phyloP scores from a whole-genome alignment of 2,329 filamentous ascomycete species.

The Verruconis gallopava region DNA sequence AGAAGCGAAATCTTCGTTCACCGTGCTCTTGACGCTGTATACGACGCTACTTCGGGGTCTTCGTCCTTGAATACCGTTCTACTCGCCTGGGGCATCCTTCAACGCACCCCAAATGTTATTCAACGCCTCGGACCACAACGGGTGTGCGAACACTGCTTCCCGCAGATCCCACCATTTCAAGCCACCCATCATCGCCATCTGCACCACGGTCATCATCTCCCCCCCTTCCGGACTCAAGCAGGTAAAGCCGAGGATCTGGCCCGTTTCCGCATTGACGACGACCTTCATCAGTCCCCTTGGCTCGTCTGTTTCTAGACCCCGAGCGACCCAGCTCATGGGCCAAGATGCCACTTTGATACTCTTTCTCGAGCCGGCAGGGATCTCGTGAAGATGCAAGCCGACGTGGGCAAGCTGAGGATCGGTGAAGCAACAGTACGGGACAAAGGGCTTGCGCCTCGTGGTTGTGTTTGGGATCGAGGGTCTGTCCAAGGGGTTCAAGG shows the following conservation, averaged over 20 bases:
- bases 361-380: slow-evolving; percentile 19
- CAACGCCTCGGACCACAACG: slow-evolving; percentile 37
- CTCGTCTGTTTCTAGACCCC: slow-evolving; percentile 40
- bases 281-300: slow-evolving; percentile 41
- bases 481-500: slow-evolving; percentile 16
- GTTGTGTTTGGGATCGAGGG: slow-evolving; percentile 8
- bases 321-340: slow-evolving; percentile 40
- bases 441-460: slow-evolving; percentile 19
- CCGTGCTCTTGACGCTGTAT: too few relatives aligned
- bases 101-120: slow-evolving; percentile 38
- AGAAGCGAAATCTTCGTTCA: too few relatives aligned
- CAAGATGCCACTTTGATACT: slow-evolving; percentile 32
- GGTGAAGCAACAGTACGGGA: slow-evolving; percentile 40
- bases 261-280: slow-evolving; percentile 34
- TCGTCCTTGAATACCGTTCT: neutral
- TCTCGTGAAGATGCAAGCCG: slow-evolving; percentile 34
- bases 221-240: slow-evolving; percentile 40
- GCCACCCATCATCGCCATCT: slow-evolving; percentile 39
- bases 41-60: too few relatives aligned
- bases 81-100: slow-evolving; percentile 13
- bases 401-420: slow-evolving; percentile 42
- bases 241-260: slow-evolving; percentile 40
- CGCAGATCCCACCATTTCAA: slow-evolving; percentile 33
- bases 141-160: slow-evolving; percentile 39
- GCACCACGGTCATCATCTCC: slow-evolving; percentile 40